These are phyloP conservation scores for Rhodotorula mucilaginosa DNA, from an alignment of 1,284 basidiomycete species.

Conservation along the genomic window DNA sequence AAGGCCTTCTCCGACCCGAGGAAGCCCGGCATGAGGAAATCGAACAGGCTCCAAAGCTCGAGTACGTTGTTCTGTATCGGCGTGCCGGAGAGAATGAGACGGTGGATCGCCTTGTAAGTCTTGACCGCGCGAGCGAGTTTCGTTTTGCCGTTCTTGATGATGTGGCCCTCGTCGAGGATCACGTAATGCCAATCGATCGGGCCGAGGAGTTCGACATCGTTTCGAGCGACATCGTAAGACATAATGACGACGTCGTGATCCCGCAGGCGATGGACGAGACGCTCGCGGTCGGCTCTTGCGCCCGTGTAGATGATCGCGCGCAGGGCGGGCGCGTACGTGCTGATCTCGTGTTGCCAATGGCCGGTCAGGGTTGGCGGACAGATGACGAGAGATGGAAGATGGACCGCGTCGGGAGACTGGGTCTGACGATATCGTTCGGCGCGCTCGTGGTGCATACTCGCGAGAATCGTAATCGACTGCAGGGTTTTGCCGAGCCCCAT, in stretches of 20 bases:
- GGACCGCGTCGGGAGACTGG: slow-evolving; percentile 71
- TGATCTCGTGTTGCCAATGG: slow-evolving; percentile 98
- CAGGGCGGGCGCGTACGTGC: slow-evolving; percentile 85
- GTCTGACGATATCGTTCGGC: slow-evolving; percentile 66
- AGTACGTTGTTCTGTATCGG: slow-evolving; percentile 99
- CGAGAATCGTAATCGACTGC: slow-evolving; percentile 96
- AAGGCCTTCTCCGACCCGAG: slow-evolving; percentile 91
- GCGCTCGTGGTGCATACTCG: slow-evolving; percentile 89
- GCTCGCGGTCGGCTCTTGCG: slow-evolving; percentile 77
- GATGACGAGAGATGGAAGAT: slow-evolving; percentile 89
- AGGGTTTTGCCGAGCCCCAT: slow-evolving; percentile 99
- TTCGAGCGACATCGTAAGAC: slow-evolving; percentile 95
- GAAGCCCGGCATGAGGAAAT: slow-evolving; percentile 99
- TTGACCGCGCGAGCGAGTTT: slow-evolving; percentile 98
- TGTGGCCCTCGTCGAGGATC: slow-evolving; percentile 95
- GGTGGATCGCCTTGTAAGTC: slow-evolving; percentile 81
- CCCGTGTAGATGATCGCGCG: slow-evolving; percentile 87
- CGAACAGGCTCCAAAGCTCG: slow-evolving; percentile 97
- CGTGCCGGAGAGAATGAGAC: slow-evolving; percentile 91
- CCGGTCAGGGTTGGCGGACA: slow-evolving; percentile 97
- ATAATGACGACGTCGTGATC: slow-evolving; percentile 87
- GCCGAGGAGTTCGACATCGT: slow-evolving; percentile 79
- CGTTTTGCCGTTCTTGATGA: slow-evolving; percentile 98
- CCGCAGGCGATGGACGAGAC: slow-evolving; percentile 64
- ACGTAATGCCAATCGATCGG: slow-evolving; percentile 89